Base-by-base conservation (phyloP, 116 monocot genomes). In the Posidonia oceanica region DNA sequence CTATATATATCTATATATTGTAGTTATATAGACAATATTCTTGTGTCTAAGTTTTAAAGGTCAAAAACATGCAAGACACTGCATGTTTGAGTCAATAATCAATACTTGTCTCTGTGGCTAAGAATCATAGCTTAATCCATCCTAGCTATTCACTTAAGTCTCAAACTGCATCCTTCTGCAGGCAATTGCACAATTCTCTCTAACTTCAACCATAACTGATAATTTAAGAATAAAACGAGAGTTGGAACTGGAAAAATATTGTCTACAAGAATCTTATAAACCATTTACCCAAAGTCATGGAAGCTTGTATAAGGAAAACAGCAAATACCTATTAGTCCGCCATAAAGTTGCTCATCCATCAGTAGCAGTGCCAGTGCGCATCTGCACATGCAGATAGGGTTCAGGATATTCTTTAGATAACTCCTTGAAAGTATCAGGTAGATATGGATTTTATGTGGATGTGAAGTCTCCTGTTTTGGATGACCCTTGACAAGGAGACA, bases 311-410 rank as follows among this genome's bases (percentile, higher is more conserved):
- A 48, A 36, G 22, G 36, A 44, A 51, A 42, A 76, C 38, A 66
- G 57, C 17, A 14, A 55, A 59, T 85, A 97, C 97, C 85, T 97
- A 67, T 82, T 80, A 77, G 83, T 81, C 68, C 89, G 75, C 97
- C 97, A 97, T 80, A 97, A 97, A 21, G 85, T 84, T 73, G 92
- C 92, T 70, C 97, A 97, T 44, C 97, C 97, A 84, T 97, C 97
- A 75, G 76, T 75, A 61, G 97, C 97, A 89, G 76, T 76, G 61
- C 97, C 97, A 71, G 97, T 97, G n/a, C 97, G 92, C 80, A 89
- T 97, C 97, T 97, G 92, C 63, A 80, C 44, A 63, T 36, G 61
- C 42, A 61, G 36, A 63, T 16, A 36, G 52, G 14, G 23, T 68
- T 53, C 14, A 52, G 36, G 20, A 68, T 18, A 65, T 65, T 65